These are phyloP conservation scores for Leishmania turanica DNA, from an alignment of 208 protist genomes.

Conservation along the genomic window DNA sequence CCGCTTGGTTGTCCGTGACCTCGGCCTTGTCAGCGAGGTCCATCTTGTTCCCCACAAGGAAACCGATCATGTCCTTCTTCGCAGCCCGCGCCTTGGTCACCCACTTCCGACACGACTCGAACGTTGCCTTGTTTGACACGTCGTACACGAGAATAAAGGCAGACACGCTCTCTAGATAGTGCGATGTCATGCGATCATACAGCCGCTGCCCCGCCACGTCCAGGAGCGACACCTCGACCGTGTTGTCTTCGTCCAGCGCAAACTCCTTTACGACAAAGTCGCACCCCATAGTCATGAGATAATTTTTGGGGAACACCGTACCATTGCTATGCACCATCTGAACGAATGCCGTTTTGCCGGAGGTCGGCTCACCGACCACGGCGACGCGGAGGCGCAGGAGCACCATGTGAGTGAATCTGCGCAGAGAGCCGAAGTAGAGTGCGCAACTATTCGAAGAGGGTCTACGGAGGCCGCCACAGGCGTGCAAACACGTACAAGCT, in stretches of 20 bases:
- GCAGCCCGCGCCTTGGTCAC: slow-evolving; percentile 46
- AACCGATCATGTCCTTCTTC: slow-evolving; percentile 73
- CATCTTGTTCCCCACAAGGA: slow-evolving; percentile 90
- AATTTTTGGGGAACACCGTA: slow-evolving; percentile 88
- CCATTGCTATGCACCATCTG: slow-evolving; percentile 93
- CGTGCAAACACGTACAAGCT: background rate
- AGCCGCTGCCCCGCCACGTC: slow-evolving; percentile 88
- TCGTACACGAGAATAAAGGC: slow-evolving; percentile 93
- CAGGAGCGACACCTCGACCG: slow-evolving; percentile 86
- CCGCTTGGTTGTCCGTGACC: slow-evolving; percentile 86
- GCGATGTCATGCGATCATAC: slow-evolving; percentile 77
- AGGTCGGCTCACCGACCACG: slow-evolving; percentile 87
- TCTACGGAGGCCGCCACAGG: background rate
- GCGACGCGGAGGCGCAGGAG: slow-evolving; percentile 82
- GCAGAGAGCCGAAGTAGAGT: background rate
- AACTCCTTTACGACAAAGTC: slow-evolving; percentile 93
- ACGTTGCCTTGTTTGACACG: slow-evolving; percentile 88
- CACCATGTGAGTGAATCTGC: slow-evolving; percentile 59
- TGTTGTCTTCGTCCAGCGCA: slow-evolving; percentile 71
- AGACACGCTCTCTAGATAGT: slow-evolving; percentile 63
- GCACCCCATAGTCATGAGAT: slow-evolving; percentile 93
- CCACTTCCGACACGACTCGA: slow-evolving; percentile 89
- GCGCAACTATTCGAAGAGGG: background rate
- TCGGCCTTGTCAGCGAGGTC: slow-evolving; percentile 88
- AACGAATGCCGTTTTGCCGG: slow-evolving; percentile 91